Evolutionary conservation across 2,329 filamentous ascomycete genomes (phyloP).

Genomic region (Coniella vitis): DNA sequence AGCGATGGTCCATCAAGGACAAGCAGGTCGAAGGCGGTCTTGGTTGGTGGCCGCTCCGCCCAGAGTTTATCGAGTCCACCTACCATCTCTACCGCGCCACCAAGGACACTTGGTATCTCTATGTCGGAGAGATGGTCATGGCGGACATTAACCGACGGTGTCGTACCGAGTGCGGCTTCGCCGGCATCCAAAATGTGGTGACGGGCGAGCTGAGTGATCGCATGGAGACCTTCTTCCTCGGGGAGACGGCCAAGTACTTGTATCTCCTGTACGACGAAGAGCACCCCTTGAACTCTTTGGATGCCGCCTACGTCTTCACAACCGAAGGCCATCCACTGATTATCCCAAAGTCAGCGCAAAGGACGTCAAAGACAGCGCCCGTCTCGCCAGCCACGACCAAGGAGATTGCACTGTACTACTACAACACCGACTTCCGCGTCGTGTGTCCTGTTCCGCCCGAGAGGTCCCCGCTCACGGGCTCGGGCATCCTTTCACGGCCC

Average conservation of each 20-base stretch:
- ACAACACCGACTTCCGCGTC: constrained; percentile 42
- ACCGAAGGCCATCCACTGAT: constrained; percentile 93
- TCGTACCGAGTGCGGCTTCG: constrained; percentile 89
- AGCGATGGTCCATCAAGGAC: constrained; percentile 84
- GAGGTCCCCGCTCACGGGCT: constrained; percentile 62
- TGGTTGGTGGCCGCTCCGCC: constrained; percentile 90
- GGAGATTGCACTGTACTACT: constrained; percentile 25
- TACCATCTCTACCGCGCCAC: constrained; percentile 95
- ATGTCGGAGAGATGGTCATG: constrained; percentile 92
- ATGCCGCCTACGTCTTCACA: constrained; percentile 85
- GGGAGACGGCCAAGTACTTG: constrained; percentile 93
- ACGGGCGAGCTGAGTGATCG: constrained; percentile 83
- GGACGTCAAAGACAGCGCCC: constrained; percentile 19
- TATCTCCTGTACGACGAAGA: constrained; percentile 82
- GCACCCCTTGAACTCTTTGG: constrained; percentile 81
- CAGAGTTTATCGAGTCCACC: constrained; percentile 94
- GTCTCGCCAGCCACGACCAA: constrained; percentile 14
- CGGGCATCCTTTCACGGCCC: constrained; percentile 67
- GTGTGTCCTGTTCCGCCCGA: constrained; percentile 60
- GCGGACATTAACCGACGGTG: constrained; percentile 83
- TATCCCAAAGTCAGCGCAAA: constrained; percentile 52
- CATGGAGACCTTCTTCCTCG: constrained; percentile 98
- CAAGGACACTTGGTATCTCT: constrained; percentile 89
- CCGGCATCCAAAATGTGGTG: constrained; percentile 75
- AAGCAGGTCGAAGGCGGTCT: constrained; percentile 80